Conservation (phyloP, 148 eudicot species). For the Rhododendron molle region DNA sequence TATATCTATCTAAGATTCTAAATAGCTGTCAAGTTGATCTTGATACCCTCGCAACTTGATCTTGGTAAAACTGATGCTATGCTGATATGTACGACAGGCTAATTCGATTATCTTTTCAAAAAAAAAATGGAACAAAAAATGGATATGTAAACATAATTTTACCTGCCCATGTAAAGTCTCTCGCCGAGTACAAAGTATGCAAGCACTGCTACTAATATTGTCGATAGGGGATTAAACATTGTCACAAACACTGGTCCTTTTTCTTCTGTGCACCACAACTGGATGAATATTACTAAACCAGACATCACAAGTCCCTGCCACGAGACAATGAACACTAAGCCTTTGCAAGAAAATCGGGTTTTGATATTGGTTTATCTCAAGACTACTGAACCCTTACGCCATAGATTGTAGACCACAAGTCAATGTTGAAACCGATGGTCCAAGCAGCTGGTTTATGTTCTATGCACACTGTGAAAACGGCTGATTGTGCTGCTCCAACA, state of each 20-base stretch:
- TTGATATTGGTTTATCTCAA: not conserved
- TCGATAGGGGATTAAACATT: slow-evolving; percentile 59
- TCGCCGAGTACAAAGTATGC: slow-evolving; percentile 67
- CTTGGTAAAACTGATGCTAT: not conserved
- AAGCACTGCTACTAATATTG: slow-evolving; percentile 51
- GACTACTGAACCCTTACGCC: slow-evolving; percentile 30
- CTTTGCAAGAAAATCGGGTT: not conserved
- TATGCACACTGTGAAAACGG: slow-evolving; percentile 41
- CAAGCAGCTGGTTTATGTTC: slow-evolving; percentile 47
- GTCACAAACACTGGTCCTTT: slow-evolving; percentile 83
- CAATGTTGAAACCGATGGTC: slow-evolving; percentile 66
- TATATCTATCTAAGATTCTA: not conserved
- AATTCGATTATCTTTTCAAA: not conserved
- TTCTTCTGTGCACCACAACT: slow-evolving; percentile 62
- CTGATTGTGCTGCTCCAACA: slow-evolving; percentile 76
- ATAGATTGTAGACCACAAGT: slow-evolving; percentile 69
- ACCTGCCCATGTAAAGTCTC: slow-evolving; percentile 67
- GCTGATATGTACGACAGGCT: not conserved
- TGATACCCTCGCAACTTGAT: not conserved
- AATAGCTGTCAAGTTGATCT: not conserved
- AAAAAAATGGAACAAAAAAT: not conserved
- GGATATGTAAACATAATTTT: not conserved
- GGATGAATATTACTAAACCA: slow-evolving; percentile 48
- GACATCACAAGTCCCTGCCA: slow-evolving; percentile 63
- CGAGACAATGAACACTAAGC: not conserved